These are phyloP conservation scores for Acanthamoeba healyi DNA, from an alignment of 208 protist species.

Conservation along the genomic window DNA sequence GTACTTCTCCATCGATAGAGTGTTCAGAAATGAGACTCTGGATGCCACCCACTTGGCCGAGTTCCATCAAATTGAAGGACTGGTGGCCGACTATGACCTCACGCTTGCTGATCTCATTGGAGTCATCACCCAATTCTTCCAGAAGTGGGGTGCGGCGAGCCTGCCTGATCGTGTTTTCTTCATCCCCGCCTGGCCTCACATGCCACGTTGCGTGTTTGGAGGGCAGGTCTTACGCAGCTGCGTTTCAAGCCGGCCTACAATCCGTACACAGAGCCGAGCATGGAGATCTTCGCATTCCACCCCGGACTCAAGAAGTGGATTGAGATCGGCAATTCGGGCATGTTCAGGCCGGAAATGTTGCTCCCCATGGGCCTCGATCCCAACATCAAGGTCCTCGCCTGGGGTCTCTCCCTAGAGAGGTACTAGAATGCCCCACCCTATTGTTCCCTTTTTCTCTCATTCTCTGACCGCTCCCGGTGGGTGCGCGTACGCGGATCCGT, in stretches of 20 bases:
- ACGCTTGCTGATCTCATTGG: slow-evolving; percentile 99
- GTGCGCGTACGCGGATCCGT: not conserved
- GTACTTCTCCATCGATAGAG: slow-evolving; percentile 99
- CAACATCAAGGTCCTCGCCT: slow-evolving; percentile 98
- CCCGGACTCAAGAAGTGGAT: slow-evolving; percentile 96
- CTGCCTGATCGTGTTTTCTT: not conserved
- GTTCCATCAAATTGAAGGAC: slow-evolving; percentile 99
- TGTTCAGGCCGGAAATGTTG: slow-evolving; percentile 98
- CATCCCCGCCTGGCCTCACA: no score
- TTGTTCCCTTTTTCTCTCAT: no score
- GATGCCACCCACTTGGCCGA: slow-evolving; percentile 99
- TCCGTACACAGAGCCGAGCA: slow-evolving; percentile 99
- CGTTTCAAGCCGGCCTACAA: slow-evolving; percentile 99
- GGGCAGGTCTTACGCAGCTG: slow-evolving; percentile 93
- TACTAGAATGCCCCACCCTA: not conserved
- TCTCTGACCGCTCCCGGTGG: no score
- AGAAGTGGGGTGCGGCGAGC: slow-evolving; percentile 91
- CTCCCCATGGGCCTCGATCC: slow-evolving; percentile 98
- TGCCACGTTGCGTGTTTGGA: not conserved
- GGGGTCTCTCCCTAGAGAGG: slow-evolving; percentile 99
- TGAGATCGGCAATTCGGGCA: slow-evolving; percentile 99
- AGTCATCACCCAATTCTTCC: slow-evolving; percentile 98
- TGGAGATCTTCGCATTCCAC: slow-evolving; percentile 99
- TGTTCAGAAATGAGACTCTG: slow-evolving; percentile 99
- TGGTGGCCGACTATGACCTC: slow-evolving; percentile 98